These are phyloP conservation scores for Lentinula boryana DNA, from an alignment of 768 basidiomycete species.

Conservation along the genomic window DNA sequence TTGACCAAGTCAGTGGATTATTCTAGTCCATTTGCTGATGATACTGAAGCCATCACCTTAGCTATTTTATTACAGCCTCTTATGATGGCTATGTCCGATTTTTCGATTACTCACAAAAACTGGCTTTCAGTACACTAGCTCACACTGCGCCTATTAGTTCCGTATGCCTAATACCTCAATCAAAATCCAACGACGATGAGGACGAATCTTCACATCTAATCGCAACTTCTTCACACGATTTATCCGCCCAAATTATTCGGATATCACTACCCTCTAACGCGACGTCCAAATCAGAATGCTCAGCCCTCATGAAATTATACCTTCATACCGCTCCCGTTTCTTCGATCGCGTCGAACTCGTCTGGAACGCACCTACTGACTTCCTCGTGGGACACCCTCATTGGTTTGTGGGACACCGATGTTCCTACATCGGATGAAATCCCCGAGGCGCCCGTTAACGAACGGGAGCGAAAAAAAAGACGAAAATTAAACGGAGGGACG, in stretches of 20 bases:
- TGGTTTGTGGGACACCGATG: conserved; percentile 69
- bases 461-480: conserved; percentile 57
- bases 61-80: conserved; percentile 70
- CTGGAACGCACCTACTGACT: conserved; percentile 67
- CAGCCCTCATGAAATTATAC: conserved; percentile 64
- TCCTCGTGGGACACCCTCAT: conserved; percentile 86
- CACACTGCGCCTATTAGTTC: conserved; percentile 70
- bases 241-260: conserved; percentile 56
- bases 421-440: conserved; percentile 63
- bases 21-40: background rate
- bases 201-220: conserved; percentile 31
- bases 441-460: conserved; percentile 28
- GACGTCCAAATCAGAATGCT: conserved; percentile 18
- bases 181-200: conserved; percentile 15
- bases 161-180: conserved; percentile 44
- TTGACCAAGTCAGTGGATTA: conserved; percentile 39
- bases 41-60: conserved; percentile 19
- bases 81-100: conserved; percentile 76
- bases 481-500: conserved; percentile 34
- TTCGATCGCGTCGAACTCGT: conserved; percentile 49
- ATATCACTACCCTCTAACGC: conserved; percentile 22
- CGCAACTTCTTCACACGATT: conserved; percentile 75
- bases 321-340: conserved; percentile 82
- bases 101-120: conserved; percentile 64
- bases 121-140: conserved; percentile 39